A percentile compares a stretch with the other conserved stretches of the same genome.
phyloP scores from a whole-genome alignment of 345 rosid species.

The Punica granatum region DNA sequence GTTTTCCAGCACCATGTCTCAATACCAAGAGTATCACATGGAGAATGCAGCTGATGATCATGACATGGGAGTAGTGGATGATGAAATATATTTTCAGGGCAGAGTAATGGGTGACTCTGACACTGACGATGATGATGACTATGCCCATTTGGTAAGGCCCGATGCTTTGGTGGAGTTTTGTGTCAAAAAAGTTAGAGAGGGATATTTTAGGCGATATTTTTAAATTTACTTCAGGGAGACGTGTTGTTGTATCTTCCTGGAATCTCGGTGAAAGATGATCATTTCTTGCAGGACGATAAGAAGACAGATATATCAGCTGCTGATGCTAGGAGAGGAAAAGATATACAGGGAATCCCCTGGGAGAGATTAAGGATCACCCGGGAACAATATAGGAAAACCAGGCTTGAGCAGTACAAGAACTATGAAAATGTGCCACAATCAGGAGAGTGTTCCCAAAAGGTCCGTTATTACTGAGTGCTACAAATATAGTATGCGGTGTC shows the following conservation, averaged over 20 bases:
- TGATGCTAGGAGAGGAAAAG: constrained; percentile 76
- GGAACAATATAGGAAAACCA: constrained; percentile 73
- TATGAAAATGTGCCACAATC: constrained; percentile 63
- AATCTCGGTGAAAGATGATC: background rate
- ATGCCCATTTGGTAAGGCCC: constrained; percentile 40
- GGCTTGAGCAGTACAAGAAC: constrained; percentile 92
- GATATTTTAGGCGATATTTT: background rate
- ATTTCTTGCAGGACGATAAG: constrained; percentile 38
- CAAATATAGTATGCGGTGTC: background rate
- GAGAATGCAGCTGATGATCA: constrained; percentile 61
- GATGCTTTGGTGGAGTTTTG: background rate
- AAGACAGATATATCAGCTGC: constrained; percentile 70
- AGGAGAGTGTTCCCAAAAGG: constrained; percentile 4
- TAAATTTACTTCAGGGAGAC: background rate
- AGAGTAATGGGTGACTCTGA: constrained; percentile 49
- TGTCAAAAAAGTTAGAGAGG: background rate
- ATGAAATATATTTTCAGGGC: constrained; percentile 40
- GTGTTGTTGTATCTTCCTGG: constrained; percentile 1
- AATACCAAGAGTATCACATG: constrained; percentile 47
- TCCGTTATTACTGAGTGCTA: background rate
- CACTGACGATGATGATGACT: constrained; percentile 43
- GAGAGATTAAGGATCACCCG: constrained; percentile 78
- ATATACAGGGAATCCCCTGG: constrained; percentile 98
- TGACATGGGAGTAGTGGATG: constrained; percentile 59
- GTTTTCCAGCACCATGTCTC: constrained; percentile 31